Base-by-base conservation (phyloP, 148 eudicot species). In the Rhododendron griersonianum region DNA sequence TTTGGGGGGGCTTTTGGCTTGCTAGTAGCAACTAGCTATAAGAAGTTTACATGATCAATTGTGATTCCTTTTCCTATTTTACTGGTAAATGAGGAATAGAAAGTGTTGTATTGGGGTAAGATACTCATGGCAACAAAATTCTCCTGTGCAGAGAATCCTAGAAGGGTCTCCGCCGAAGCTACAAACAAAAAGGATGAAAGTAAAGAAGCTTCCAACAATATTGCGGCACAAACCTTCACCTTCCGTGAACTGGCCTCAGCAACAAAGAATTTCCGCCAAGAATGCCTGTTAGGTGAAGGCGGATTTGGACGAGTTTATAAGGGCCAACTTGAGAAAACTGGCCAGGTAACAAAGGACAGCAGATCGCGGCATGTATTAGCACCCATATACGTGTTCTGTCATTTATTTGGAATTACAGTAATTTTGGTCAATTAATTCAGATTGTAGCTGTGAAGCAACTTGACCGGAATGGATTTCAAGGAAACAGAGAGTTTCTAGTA, bases 231-330 rank as follows among this genome's bases (percentile, higher is more conserved):
- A 44, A 91, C 91, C 7, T 94, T 94, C 91, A 91, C 90, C 35
- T 94, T 94, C 90, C 91, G 92, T 81, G 92, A 94, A 82, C 90
- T 94, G 18, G 96, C 96, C 30, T 85, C 85, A n/a, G 96, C 96
- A 28, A 94, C 96, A 25, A 94, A 91, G 90, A 94, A 94, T 85
- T 94, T 94, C 88, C 91, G 94, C 10, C 89, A 93, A 30, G 95
- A 91, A 59, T 90, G 93, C 85, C 81, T 94, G 48, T 19, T 94
- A 48, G 95, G 96, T 63, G 96, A 94, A 92, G 95, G 94, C 30
- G 94, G 96, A 13, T 94, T 92, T 77, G 96, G 96, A 78, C 89
- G 95, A 84, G 96, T 94, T 82, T 94, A 94, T 85, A 92, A 87
- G 89, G 96, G 96, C 19, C 85, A 86, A 55, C 87, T 94, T 86